Conservation (phyloP, 176 grass and related monocot genomes). For the Calamus simplicifolius region DNA sequence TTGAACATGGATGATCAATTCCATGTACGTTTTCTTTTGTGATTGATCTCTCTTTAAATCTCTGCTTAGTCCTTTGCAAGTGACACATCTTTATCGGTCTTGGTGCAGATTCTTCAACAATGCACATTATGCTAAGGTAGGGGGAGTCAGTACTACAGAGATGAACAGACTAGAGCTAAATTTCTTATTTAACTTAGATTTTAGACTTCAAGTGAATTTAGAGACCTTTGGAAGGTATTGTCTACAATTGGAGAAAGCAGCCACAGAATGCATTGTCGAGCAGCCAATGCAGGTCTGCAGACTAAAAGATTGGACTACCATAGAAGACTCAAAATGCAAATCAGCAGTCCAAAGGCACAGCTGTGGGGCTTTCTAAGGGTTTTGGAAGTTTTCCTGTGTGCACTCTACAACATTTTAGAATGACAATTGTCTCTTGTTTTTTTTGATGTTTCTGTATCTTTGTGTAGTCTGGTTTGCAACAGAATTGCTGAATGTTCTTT, state of each 20-base stretch:
- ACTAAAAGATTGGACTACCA: constrained; percentile 11
- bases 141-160: constrained; percentile 74
- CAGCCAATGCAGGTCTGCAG: constrained; percentile 41
- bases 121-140: constrained; percentile 78
- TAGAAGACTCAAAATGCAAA: constrained; percentile 48
- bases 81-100: not conserved
- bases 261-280: constrained; percentile 33
- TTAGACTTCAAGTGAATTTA: constrained; percentile 70
- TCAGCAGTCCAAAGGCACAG: constrained; percentile 21
- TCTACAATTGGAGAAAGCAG: constrained; percentile 61
- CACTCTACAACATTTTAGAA: no score
- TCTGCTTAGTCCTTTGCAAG: no score
- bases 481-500: no score
- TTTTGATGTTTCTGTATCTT: no score
- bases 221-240: constrained; percentile 64
- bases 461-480: no score
- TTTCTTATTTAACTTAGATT: constrained; percentile 75
- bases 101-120: constrained; percentile 77
- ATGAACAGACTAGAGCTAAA: constrained; percentile 76
- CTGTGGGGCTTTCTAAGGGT: constrained; percentile 43
- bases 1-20: no score
- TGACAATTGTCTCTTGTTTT: no score
- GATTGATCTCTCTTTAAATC: no score
- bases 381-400: not conserved
- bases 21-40: no score